A percentile compares a stretch with the other conserved stretches of the same genome.
Evolutionary conservation across 257 asterid species (phyloP).

Genomic region (Scutellaria baicalensis): DNA sequence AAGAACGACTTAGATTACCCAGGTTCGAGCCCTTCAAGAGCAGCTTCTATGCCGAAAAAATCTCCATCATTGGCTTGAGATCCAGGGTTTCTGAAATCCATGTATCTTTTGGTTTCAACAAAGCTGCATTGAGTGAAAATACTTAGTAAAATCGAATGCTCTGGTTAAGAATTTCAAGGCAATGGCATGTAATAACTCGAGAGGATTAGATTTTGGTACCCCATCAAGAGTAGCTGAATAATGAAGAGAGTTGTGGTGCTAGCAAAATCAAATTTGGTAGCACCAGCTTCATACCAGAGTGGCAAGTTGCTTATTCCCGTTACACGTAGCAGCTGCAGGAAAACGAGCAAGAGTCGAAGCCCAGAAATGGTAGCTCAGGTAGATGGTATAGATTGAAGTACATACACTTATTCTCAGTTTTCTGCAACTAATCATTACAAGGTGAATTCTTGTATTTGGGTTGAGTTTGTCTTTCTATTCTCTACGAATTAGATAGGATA

Average conservation of each 20-base stretch:
- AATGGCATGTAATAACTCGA: not conserved
- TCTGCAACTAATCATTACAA: too few species aligned
- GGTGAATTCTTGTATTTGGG: not conserved
- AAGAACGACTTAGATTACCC: slow-evolving; percentile 39
- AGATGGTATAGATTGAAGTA: not conserved
- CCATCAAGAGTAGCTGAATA: slow-evolving; percentile 80
- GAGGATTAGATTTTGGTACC: slow-evolving; percentile 33
- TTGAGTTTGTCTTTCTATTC: too few species aligned
- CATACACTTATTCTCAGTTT: not conserved
- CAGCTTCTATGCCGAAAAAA: slow-evolving; percentile 76
- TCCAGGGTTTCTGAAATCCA: slow-evolving; percentile 76
- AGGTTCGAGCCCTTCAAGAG: slow-evolving; percentile 80
- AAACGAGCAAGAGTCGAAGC: not conserved
- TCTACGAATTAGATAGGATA: too few species aligned
- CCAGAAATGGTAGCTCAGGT: not conserved
- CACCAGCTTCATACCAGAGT: slow-evolving; percentile 92
- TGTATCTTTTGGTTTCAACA: slow-evolving; percentile 77
- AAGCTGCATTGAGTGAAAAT: slow-evolving; percentile 32
- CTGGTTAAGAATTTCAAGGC: not conserved
- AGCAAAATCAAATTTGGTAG: slow-evolving; percentile 67
- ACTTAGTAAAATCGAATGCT: not conserved
- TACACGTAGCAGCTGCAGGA: slow-evolving; percentile 62
- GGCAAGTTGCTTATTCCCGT: slow-evolving; percentile 70
- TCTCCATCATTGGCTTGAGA: slow-evolving; percentile 80
- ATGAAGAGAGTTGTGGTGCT: slow-evolving; percentile 60